Base-by-base conservation (phyloP, 345 rosid species). In the Arabidopsis suecica region DNA sequence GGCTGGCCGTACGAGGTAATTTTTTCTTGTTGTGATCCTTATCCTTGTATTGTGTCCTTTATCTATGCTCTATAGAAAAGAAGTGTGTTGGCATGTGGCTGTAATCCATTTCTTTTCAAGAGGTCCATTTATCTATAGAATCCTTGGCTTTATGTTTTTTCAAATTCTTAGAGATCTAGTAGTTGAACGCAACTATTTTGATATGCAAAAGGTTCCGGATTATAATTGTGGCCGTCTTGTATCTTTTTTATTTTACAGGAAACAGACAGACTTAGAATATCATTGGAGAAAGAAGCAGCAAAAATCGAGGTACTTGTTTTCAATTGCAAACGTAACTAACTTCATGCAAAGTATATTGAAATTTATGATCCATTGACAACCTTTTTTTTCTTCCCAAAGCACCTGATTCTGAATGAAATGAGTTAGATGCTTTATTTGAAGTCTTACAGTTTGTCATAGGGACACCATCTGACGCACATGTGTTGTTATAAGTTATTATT, bases 1-100 rank as follows among this genome's bases (percentile, higher is more conserved):
- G 97, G 99, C 81, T 95, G 97, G 99, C 97, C 91, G n/a, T 92
- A 75, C 75, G 97, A 95, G 99, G 99, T 92, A 84, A 11, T 13
- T 48, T 49, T 65, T 61, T 53, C 0, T 32, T 12, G 13, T n/a
- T 55, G 11, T 65, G 56, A 11, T 64, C 66, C 61, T 50, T 63
- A 36, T 54, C 49, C 65, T 64, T 45, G 9, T 68, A 7, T 49
- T 58, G n/a, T 47, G 23, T 57, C 28, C 56, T 25, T 38, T 30
- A 59, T 58, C 33, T 10, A 28, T 58, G 44, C 25, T 67, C 34
- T 66, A 16, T 57, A 8, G 50, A 56, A 45, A 58, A 56, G 13
- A 65, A 55, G 44, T 6, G 37, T 59, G 13, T 49, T 75, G 55
- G 68, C 9, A 60, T 45, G 69, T 48, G 64, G 23, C 65, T 60